Conservation (phyloP, 768 basidiomycete genomes). For the Crassisporium funariophilum region DNA sequence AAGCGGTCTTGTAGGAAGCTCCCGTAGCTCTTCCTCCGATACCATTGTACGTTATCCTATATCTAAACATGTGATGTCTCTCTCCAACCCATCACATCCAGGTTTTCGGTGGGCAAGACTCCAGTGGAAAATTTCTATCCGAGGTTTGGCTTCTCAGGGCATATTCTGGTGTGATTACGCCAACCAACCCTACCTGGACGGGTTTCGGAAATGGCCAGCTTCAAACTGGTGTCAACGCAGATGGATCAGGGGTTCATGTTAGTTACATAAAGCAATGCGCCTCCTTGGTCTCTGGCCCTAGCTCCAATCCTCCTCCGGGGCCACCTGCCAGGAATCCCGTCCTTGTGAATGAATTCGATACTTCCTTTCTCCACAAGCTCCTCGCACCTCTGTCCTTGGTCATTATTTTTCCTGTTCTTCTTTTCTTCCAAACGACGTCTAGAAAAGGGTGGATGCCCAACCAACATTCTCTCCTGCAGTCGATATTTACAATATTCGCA, state of each 20-base stretch:
- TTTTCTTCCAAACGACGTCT: slow-evolving; percentile 31
- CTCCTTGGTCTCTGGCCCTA: slow-evolving; percentile 25
- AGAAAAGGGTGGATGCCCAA: slow-evolving; percentile 9
- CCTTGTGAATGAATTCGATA: slow-evolving; percentile 25
- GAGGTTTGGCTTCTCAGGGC: slow-evolving; percentile 81
- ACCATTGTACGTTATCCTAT: slow-evolving; percentile 49
- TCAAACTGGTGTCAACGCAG: slow-evolving; percentile 62
- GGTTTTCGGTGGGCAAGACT: slow-evolving; percentile 78
- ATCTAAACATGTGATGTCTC: neutral
- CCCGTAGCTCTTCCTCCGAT: slow-evolving; percentile 55
- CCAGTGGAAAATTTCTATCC: slow-evolving; percentile 62
- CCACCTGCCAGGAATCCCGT: slow-evolving; percentile 15
- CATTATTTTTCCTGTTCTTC: slow-evolving; percentile 34
- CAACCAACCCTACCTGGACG: slow-evolving; percentile 58
- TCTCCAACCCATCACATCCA: too few species aligned
- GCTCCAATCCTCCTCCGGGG: slow-evolving; percentile 18
- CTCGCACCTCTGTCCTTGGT: slow-evolving; percentile 47
- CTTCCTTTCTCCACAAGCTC: slow-evolving; percentile 47
- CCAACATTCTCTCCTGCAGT: slow-evolving; percentile 26
- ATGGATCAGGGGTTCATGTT: slow-evolving; percentile 66
- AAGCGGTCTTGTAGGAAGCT: slow-evolving; percentile 56
- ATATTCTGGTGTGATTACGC: slow-evolving; percentile 62
- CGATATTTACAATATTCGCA: slow-evolving; percentile 39
- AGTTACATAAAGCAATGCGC: slow-evolving; percentile 66
- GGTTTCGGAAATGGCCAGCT: slow-evolving; percentile 68